These are phyloP conservation scores for Stachybotrys elegans DNA, from an alignment of 2,329 filamentous ascomycete species.

Conservation along the genomic window DNA sequence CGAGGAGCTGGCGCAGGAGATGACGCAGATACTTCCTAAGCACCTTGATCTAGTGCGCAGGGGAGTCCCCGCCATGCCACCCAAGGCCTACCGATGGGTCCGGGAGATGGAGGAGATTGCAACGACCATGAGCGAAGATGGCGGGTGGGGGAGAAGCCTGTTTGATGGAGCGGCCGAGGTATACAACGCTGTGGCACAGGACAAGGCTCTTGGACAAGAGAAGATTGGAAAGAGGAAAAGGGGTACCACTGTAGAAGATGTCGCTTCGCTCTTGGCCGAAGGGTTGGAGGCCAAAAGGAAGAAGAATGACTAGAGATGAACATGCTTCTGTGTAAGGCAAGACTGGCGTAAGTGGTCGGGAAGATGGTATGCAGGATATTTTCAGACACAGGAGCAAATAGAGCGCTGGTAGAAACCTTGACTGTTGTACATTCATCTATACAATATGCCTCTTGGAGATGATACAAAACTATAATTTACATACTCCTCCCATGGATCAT, in stretches of 20 bases:
- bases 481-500: too few relatives aligned
- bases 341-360: too few relatives aligned
- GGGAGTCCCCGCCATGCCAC: constrained; percentile 55
- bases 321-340: too few relatives aligned
- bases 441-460: too few relatives aligned
- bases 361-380: too few relatives aligned
- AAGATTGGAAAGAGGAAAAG: constrained; percentile 50
- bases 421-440: too few relatives aligned
- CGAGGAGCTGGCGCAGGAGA: constrained; percentile 49
- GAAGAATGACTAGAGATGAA: too few relatives aligned
- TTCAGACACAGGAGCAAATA: too few relatives aligned
- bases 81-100: constrained; percentile 75
- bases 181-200: constrained; percentile 56
- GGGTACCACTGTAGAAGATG: constrained; percentile 52
- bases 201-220: constrained; percentile 55
- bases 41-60: constrained; percentile 41
- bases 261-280: constrained; percentile 44
- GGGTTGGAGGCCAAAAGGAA: constrained; percentile 41
- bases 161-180: constrained; percentile 58
- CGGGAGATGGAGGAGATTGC: constrained; percentile 74
- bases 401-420: too few relatives aligned
- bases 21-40: constrained; percentile 44
- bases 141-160: constrained; percentile 52
- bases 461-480: too few relatives aligned
- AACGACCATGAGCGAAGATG: constrained; percentile 58